A percentile compares a stretch with the other conserved stretches of the same genome.
These are phyloP conservation scores for Fomes fomentarius DNA, from an alignment of 1,284 basidiomycete genomes.

Conservation along the genomic window DNA sequence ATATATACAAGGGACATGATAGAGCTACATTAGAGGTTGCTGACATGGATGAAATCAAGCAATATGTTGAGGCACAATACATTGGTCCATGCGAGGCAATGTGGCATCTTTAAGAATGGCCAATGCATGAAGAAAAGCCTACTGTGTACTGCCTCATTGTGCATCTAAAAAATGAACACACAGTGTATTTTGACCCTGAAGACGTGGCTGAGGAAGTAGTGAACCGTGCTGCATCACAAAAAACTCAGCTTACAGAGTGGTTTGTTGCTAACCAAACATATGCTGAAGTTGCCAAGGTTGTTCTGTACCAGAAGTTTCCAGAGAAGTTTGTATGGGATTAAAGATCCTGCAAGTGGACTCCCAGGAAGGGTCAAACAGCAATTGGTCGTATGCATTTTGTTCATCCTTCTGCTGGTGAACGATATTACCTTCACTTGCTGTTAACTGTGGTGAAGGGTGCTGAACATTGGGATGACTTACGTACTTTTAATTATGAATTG, in stretches of 20 bases:
- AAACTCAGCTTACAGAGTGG: slow-evolving; percentile 9
- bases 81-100: slow-evolving; percentile 43
- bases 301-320: slow-evolving; percentile 33
- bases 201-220: slow-evolving; percentile 1
- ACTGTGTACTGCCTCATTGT: slow-evolving; percentile 41
- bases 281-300: slow-evolving; percentile 29
- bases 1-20: slow-evolving; percentile 50
- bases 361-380: slow-evolving; percentile 17
- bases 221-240: slow-evolving; percentile 13
- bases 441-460: slow-evolving; percentile 38
- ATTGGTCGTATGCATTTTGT: slow-evolving; percentile 40
- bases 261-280: slow-evolving; percentile 6
- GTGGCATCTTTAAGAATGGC: slow-evolving; percentile 31
- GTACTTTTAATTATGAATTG: slow-evolving; percentile 24
- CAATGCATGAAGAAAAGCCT: slow-evolving; percentile 37
- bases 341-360: slow-evolving; percentile 31
- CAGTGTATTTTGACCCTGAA: background rate
- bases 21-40: slow-evolving; percentile 36
- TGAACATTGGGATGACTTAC: slow-evolving; percentile 36
- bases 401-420: slow-evolving; percentile 31
- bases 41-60: slow-evolving; percentile 37
- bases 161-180: background rate
- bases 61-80: slow-evolving; percentile 41
- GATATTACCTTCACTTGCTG: slow-evolving; percentile 39
- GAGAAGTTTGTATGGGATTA: slow-evolving; percentile 27